Percentiles rank a stretch among this genome's conserved stretches.
Conservation (phyloP, 495 filamentous ascomycete genomes). For the Xylaria castorea region DNA sequence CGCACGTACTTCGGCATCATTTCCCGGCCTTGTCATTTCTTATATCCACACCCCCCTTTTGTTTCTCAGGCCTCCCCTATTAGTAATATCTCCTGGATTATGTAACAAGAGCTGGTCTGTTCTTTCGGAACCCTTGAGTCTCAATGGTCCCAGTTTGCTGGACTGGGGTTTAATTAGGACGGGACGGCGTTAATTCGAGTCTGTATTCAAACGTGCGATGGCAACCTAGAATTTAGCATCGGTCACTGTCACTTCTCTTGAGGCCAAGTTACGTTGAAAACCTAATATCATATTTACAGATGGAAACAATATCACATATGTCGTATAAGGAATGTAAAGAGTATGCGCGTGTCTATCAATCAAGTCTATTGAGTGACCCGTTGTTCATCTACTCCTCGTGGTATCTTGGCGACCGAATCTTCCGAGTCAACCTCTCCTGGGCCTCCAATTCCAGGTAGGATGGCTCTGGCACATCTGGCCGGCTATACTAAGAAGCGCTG, state of each 20-base stretch:
- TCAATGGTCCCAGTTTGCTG: neutral
- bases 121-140: neutral
- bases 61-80: neutral
- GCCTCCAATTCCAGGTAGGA: conserved; percentile 27
- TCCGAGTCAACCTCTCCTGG: conserved; percentile 13
- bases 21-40: neutral
- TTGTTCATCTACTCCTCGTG: conserved; percentile 14
- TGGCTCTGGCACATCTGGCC: conserved; percentile 12
- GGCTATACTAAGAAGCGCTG: conserved; percentile 22
- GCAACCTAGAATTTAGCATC: neutral
- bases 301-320: neutral
- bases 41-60: neutral
- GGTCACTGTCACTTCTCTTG: neutral
- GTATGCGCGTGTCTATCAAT: neutral
- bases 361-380: conserved; percentile 26
- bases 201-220: neutral
- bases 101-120: neutral
- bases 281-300: neutral
- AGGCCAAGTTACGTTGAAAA: neutral
- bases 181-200: neutral
- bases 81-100: neutral
- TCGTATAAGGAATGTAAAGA: neutral
- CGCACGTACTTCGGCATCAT: neutral
- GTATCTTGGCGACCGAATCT: conserved; percentile 23
- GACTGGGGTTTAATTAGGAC: neutral